phyloP scores from a whole-genome alignment of 805 yeast species.

The Hemisphaericaspora nanyangensis region DNA sequence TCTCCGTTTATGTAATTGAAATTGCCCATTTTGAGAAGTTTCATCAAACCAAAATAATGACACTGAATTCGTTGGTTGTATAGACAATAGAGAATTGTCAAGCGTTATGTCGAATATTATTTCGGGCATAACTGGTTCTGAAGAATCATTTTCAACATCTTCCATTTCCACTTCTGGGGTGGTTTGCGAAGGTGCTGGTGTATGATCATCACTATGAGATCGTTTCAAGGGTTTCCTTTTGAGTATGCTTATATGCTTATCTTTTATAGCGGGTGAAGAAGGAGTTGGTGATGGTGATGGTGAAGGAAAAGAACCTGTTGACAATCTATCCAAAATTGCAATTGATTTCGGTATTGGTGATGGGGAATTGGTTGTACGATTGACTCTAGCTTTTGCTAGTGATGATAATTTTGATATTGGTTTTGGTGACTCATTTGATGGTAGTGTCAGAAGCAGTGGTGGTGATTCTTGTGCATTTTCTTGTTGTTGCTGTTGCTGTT shows the following conservation, averaged over 20 bases:
- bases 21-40: conserved; percentile 1
- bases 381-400: conserved; percentile 28
- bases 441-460: background rate
- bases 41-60: conserved; percentile 14
- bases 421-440: conserved; percentile 1
- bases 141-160: background rate
- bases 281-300: background rate
- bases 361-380: background rate
- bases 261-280: background rate
- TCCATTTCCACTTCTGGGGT: background rate
- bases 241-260: background rate
- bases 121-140: background rate
- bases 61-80: conserved; percentile 11
- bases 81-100: conserved; percentile 7
- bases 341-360: conserved; percentile 2
- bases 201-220: background rate
- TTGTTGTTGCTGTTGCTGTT: background rate
- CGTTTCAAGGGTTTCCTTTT: background rate
- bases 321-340: conserved; percentile 1
- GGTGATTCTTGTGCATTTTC: background rate
- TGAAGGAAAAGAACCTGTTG: background rate
- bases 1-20: conserved; percentile 17
- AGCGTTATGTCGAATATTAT: conserved; percentile 5
- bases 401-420: conserved; percentile 41
- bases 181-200: background rate